Conservation (phyloP, 148 eudicot genomes). For the Dysphania ambrosioides region DNA sequence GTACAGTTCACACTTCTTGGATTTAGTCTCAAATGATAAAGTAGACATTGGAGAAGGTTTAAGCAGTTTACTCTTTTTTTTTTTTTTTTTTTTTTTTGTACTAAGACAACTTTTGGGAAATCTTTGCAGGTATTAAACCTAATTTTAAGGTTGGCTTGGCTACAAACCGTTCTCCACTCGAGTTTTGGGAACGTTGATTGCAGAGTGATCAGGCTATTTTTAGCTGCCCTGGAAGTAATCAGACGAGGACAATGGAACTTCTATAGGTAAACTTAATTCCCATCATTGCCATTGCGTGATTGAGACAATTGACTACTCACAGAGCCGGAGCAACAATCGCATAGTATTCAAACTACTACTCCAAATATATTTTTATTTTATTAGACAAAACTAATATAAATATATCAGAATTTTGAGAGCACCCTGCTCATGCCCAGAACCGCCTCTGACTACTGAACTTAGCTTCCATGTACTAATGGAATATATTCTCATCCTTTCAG, state of each 20-base stretch:
- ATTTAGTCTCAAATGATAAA: neutral
- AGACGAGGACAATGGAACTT: constrained; percentile 98
- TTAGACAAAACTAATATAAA: too few species aligned
- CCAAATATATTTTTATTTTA: too few species aligned
- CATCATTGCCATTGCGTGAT: neutral
- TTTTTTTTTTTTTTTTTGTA: too few species aligned
- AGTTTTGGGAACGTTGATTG: constrained; percentile 75
- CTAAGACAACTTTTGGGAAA: too few species aligned
- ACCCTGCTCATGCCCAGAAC: too few species aligned
- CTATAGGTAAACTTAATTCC: constrained; percentile 53
- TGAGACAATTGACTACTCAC: too few species aligned
- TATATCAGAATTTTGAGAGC: too few species aligned
- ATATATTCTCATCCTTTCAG: constrained; percentile 34
- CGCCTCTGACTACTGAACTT: neutral
- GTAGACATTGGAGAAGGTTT: neutral
- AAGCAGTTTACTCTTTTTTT: neutral
- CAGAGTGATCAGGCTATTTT: constrained; percentile 79
- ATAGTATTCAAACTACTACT: too few species aligned
- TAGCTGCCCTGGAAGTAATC: constrained; percentile 94
- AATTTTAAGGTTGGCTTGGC: constrained; percentile 84
- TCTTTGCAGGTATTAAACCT: constrained; percentile 77
- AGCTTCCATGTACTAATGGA: constrained; percentile 7
- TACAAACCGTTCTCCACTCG: constrained; percentile 81
- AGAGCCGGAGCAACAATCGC: too few species aligned
- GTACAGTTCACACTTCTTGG: too few species aligned